Evolutionary conservation across 257 asterid species (phyloP), one percentile per base, ranked within the genome.

Genomic region (Solanum chiquidenum): DNA sequence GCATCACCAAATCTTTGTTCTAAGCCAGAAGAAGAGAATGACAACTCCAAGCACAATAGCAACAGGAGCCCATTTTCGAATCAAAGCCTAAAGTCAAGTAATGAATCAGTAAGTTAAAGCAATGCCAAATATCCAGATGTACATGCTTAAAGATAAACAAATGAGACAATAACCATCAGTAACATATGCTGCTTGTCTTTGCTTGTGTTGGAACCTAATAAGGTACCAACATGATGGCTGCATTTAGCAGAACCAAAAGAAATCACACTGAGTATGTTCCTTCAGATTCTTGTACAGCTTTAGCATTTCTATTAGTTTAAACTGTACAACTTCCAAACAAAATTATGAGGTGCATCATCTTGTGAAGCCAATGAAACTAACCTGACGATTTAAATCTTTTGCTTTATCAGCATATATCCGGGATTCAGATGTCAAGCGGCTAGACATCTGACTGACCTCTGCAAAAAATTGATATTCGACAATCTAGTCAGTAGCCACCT

Each of bases 331-430:
- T 75, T 37, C 7, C 60, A 40, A 76, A 76, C 84, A 40, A n/a
- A 76, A 44, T 4, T 44, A 83, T n/a, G 77, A 18, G 29, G 40
- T 82, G 62, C 52, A 77, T 40, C 37, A 25, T 83, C 37, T 89
- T 66, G 14, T 62, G 71, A 69, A n/a, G 40, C 21, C 64, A 49
- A 80, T 44, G 20, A 72, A 87, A 88, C 93, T 86, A 66, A 96
- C 99, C 98, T 96, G 99, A 29, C 98, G 96, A 89, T 96, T 96
- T 91, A 96, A 92, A 91, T 96, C 98, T 93, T 92, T 95, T 83
- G 98, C 98, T 91, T 95, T 96, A 35, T 95, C 95, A 62, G 98
- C 99, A 89, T 96, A 96, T 85, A 93, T 88, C 89, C 98, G 98
- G 86, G 99, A 92, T 91, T 96, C 99, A 23, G 96, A 93, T 84